Percentiles rank a stretch among this genome's conserved stretches.
phyloP scores from a whole-genome alignment of 176 grass and related monocot species.

The Rhynchospora tenuis region DNA sequence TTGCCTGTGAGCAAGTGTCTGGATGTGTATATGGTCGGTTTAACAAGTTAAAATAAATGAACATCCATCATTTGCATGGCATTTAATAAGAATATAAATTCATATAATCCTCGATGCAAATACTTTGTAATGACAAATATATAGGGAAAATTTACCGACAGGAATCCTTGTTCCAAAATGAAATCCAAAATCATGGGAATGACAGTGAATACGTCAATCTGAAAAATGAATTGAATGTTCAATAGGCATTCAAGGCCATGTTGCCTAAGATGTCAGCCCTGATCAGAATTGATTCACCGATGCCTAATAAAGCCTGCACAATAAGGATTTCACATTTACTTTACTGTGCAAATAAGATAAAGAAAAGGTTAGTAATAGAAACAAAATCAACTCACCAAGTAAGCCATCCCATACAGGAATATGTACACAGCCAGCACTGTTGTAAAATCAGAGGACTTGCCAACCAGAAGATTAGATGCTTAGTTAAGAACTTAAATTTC shows the following conservation, averaged over 20 bases:
- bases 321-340: constrained; percentile 10
- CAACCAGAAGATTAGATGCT: background rate
- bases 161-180: constrained; percentile 73
- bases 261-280: constrained; percentile 72
- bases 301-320: constrained; percentile 86
- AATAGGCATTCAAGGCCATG: constrained; percentile 47
- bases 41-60: too few species aligned
- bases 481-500: background rate
- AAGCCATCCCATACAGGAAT: constrained; percentile 86
- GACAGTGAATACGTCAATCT: constrained; percentile 89
- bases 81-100: too few species aligned
- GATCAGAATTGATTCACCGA: constrained; percentile 72
- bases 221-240: constrained; percentile 90
- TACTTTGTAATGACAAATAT: background rate
- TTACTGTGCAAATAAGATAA: constrained; percentile 3
- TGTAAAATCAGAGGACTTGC: constrained; percentile 46
- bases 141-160: constrained; percentile 49
- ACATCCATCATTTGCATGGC: too few species aligned
- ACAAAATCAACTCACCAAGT: constrained; percentile 58
- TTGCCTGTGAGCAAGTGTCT: too few species aligned
- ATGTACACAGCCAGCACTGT: constrained; percentile 86
- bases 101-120: too few species aligned
- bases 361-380: background rate
- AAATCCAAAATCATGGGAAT: constrained; percentile 86
- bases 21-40: too few species aligned